Evolutionary conservation across 306 rosid species (phyloP).

Genomic region (Cicer judaicum): DNA sequence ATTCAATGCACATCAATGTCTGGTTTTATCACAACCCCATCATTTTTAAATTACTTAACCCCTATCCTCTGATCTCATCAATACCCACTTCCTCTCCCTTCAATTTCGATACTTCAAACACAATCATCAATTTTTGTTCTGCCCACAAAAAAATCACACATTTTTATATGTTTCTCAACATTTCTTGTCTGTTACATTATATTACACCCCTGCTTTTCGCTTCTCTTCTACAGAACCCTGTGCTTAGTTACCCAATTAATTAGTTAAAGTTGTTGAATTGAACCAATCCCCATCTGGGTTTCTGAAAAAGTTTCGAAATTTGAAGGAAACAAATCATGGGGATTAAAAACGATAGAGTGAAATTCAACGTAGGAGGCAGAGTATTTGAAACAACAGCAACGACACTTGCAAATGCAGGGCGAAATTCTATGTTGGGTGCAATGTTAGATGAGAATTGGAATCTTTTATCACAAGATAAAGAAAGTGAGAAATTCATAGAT

Average conservation of each 20-base stretch:
- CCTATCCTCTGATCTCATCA: slow-evolving; percentile 14
- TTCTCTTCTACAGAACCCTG: not conserved
- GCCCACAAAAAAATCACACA: not conserved
- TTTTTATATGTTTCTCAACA: not conserved
- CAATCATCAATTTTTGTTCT: not conserved
- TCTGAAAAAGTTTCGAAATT: slow-evolving; percentile 39
- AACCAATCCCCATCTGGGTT: slow-evolving; percentile 47
- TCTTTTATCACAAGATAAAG: slow-evolving; percentile 37
- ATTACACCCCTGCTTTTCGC: slow-evolving; percentile 19
- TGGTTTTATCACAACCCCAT: slow-evolving; percentile 45
- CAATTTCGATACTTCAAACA: slow-evolving; percentile 33
- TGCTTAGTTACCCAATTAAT: slow-evolving; percentile 5
- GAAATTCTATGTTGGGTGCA: slow-evolving; percentile 85
- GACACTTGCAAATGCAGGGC: slow-evolving; percentile 91
- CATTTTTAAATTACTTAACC: slow-evolving; percentile 27
- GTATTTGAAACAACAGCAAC: slow-evolving; percentile 85
- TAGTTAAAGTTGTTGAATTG: slow-evolving; percentile 1
- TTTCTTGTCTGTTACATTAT: slow-evolving; percentile 6
- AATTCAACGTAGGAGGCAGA: slow-evolving; percentile 93
- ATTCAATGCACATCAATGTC: slow-evolving; percentile 50
- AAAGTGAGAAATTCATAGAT: slow-evolving; percentile 74
- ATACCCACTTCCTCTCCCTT: slow-evolving; percentile 26
- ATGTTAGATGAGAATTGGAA: slow-evolving; percentile 86
- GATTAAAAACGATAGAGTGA: slow-evolving; percentile 66
- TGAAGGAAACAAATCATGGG: slow-evolving; percentile 58